Conservation (phyloP, 106 monocot species). For the Dendrobium nobile region DNA sequence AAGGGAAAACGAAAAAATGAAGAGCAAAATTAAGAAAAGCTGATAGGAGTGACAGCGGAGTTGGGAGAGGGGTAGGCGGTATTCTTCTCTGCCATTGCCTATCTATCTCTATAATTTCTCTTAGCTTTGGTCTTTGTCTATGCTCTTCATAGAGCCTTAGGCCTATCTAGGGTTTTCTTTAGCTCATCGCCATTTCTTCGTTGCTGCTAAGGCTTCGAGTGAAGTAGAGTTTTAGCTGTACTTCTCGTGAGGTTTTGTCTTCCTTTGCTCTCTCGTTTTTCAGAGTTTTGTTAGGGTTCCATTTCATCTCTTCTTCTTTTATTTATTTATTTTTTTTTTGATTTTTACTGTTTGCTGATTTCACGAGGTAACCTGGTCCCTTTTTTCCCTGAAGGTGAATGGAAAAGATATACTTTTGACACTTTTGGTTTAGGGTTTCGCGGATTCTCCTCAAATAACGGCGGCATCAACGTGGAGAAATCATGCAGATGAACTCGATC, state of each 20-base stretch:
- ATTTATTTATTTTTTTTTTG: not conserved
- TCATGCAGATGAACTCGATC: not conserved
- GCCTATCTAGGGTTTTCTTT: not conserved
- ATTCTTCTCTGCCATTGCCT: constrained; percentile 4
- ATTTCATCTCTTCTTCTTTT: not conserved
- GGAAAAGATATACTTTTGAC: not conserved
- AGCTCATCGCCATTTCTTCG: not conserved
- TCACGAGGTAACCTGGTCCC: not conserved
- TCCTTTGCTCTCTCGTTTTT: not conserved
- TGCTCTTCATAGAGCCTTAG: not conserved
- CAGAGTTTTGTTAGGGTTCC: constrained; percentile 1
- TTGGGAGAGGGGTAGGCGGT: not conserved
- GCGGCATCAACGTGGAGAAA: not conserved
- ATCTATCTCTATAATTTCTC: constrained; percentile 8
- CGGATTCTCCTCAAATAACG: not conserved
- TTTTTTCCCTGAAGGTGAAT: not conserved
- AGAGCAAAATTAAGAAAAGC: not conserved
- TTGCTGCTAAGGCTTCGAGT: not conserved
- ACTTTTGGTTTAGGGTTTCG: not conserved
- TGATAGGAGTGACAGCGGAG: not conserved
- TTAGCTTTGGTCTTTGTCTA: not conserved
- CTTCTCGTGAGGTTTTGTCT: not conserved
- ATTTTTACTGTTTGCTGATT: not conserved
- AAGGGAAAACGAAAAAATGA: not conserved
- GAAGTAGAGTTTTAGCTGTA: constrained; percentile 4